These are phyloP conservation scores for Eucalyptus dawsonii DNA, from an alignment of 345 rosid genomes.

Conservation along the genomic window DNA sequence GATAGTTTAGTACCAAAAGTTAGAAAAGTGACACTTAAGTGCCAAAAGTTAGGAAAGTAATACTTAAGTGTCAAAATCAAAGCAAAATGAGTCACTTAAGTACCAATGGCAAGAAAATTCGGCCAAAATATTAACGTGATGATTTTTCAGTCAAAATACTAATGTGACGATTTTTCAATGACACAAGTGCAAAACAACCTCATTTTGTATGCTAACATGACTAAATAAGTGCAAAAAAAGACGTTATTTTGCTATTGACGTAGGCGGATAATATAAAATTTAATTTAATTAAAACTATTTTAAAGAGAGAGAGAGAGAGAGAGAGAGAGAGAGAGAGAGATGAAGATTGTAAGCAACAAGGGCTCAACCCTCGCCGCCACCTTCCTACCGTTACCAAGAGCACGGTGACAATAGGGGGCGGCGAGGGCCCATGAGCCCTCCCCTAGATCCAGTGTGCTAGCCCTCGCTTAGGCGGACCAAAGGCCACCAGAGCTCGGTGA, in stretches of 20 bases:
- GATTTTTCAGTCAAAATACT: too few species aligned
- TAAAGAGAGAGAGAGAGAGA: fast-evolving
- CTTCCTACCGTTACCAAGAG: too few species aligned
- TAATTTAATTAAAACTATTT: too few species aligned
- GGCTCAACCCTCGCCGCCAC: too few species aligned
- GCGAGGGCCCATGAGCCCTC: too few species aligned
- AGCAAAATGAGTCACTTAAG: too few species aligned
- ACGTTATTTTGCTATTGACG: fast-evolving
- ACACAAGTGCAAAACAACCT: fast-evolving
- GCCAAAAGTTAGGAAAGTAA: fast-evolving
- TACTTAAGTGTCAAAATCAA: fast-evolving
- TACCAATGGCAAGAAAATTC: fast-evolving
- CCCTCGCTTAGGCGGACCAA: too few species aligned
- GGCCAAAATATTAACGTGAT: fast-evolving
- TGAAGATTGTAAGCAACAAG: too few species aligned
- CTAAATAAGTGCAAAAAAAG: fast-evolving
- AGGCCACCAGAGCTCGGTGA: fast-evolving
- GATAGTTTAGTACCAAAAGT: fast-evolving
- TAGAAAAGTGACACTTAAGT: too few species aligned
- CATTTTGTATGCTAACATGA: fast-evolving
- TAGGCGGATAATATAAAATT: too few species aligned
- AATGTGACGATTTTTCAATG: fast-evolving
- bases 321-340: too few species aligned
- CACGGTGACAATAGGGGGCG: fast-evolving
- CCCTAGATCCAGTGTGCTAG: fast-evolving